Base-by-base conservation (phyloP, 352 stramenopile genomes). In the Phytophthora agathidicida region DNA sequence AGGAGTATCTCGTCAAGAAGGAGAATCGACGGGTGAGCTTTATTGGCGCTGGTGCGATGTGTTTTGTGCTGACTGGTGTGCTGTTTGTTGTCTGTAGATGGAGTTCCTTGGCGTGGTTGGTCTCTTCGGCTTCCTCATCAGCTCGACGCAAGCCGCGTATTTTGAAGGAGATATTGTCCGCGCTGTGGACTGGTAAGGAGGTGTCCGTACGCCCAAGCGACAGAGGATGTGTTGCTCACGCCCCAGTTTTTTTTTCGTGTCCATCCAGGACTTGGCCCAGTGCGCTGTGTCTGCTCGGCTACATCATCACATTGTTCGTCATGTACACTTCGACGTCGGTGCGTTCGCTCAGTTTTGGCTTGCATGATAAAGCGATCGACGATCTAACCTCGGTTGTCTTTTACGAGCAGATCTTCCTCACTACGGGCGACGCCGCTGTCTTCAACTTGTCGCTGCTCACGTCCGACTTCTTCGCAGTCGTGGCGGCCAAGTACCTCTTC, bases 371-470 rank as follows among this genome's bases (percentile, higher is more conserved):
- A 32, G 2, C 3, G 11, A 14, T 31, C 5, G n/a, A 17, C 7
- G 35, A 37, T 51, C 24, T 53, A 61, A 38, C 35, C n/a, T n/a
- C n/a, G n/a, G n/a, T n/a, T 30, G 22, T 38, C 16, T 13, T 6
- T 6, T 46, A 38, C 28, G 20, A 23, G 13, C 46, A 83, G 75
- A 68, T 84, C 52, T 90, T 90, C 55, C 76, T 90, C 45, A 83
- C 88, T 24, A 77, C 80, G 9, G 88, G 83, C 30, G 96, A 99
- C 82, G 93, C 96, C 7, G 96, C 96, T 8, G 71, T 98, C 22
- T 96, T 99, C 65, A 99, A 99, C 77, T 69, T 99, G 36, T 98
- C 91, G 9, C 68, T 99, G 48, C 92, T 99, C 61, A 97, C 94
- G 14, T 97, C 93, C 42, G 96, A 98, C 67, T 86, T 98, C 31